Percentiles rank a stretch among this genome's conserved stretches.
These are phyloP conservation scores for Spathaspora gorwiae DNA, from an alignment of 805 yeast genomes.

Conservation along the genomic window DNA sequence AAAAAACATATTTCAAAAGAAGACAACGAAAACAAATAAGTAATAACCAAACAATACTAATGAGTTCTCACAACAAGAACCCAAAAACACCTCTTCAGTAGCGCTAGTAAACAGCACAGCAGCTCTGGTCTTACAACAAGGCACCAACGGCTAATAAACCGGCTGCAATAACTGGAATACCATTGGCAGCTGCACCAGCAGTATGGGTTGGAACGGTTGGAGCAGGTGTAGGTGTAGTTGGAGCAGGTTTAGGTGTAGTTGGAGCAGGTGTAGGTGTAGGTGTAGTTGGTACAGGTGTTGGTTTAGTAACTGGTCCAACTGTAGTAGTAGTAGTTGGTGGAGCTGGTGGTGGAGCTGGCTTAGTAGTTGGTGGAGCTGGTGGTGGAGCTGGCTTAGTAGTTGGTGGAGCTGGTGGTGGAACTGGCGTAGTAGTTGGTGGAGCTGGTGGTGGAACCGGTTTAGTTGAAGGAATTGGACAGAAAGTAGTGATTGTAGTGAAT, in stretches of 20 bases:
- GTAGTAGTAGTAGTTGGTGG: not conserved
- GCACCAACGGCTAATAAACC: conserved; percentile 24
- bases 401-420: conserved; percentile 8
- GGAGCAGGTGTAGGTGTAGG: conserved; percentile 1
- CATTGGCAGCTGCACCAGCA: conserved; percentile 13
- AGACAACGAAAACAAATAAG: not conserved
- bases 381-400: conserved; percentile 10
- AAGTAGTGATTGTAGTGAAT: conserved; percentile 29
- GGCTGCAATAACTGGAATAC: conserved; percentile 16
- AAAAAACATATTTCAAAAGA: not conserved
- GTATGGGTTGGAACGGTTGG: conserved; percentile 10
- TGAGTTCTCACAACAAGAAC: not conserved
- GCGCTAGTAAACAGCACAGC: not conserved
- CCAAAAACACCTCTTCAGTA: not conserved
- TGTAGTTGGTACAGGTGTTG: not conserved
- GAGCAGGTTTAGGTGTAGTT: conserved; percentile 7
- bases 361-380: not conserved
- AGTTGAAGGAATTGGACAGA: conserved; percentile 27
- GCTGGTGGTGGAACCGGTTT: conserved; percentile 6
- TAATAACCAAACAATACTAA: not conserved
- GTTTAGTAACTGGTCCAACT: no score
- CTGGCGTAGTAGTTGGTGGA: not conserved
- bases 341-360: not conserved
- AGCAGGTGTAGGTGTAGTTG: conserved; percentile 11
- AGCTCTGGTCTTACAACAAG: conserved; percentile 11